These are phyloP conservation scores for Pulicaria dysenterica DNA, from an alignment of 129 eudicot species.

Conservation along the genomic window DNA sequence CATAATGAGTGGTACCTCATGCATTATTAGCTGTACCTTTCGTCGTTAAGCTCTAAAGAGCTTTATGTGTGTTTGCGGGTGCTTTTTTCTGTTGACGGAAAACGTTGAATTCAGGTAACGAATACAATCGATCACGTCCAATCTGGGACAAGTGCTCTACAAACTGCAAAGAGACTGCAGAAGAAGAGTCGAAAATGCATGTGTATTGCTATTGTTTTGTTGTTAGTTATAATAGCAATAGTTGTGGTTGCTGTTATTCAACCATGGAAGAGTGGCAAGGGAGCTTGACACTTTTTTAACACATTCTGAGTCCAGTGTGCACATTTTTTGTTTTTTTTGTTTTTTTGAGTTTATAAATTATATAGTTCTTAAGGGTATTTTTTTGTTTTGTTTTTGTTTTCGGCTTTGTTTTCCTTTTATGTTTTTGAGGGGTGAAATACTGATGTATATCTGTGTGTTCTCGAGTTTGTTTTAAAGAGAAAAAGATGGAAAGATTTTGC, in stretches of 20 bases:
- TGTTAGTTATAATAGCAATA: constrained; percentile 52
- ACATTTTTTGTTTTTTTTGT: constrained; percentile 6
- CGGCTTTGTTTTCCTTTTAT: neutral
- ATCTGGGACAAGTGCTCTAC: constrained; percentile 80
- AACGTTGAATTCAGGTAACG: constrained; percentile 58
- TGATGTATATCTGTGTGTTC: constrained; percentile 17
- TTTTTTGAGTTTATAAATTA: neutral
- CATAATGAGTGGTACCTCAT: too few relatives aligned
- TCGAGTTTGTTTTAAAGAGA: neutral
- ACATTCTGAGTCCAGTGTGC: constrained; percentile 1
- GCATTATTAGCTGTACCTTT: too few relatives aligned
- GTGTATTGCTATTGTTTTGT: constrained; percentile 80
- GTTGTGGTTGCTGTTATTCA: constrained; percentile 65
- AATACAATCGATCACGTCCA: constrained; percentile 88
- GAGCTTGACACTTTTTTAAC: constrained; percentile 47
- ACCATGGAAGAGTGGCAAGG: constrained; percentile 73
- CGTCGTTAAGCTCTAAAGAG: neutral
- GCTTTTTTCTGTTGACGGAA: constrained; percentile 33
- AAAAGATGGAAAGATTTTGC: too few relatives aligned
- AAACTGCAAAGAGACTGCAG: constrained; percentile 80
- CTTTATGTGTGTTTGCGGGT: neutral
- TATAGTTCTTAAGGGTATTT: neutral
- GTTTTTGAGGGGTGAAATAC: constrained; percentile 15
- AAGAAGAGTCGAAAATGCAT: constrained; percentile 80
- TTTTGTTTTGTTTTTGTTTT: neutral